These are phyloP conservation scores for Ilex paraguariensis DNA, from an alignment of 305 asterid species.

Conservation along the genomic window DNA sequence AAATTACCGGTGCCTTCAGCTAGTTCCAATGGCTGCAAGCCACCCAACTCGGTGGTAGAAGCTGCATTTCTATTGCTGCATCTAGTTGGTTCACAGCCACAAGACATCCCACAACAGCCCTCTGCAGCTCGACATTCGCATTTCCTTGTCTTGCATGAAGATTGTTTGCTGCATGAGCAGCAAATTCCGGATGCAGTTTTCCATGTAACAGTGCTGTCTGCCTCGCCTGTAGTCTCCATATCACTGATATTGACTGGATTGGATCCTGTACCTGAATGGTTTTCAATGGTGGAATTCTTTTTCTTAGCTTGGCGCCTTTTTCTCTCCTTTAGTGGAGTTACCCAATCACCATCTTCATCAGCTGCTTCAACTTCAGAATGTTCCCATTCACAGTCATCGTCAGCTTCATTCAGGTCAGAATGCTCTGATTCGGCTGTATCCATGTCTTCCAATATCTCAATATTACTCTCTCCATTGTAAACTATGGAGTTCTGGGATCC, in stretches of 20 bases:
- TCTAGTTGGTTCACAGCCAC: slow-evolving; percentile 50
- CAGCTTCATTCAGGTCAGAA: slow-evolving; percentile 22
- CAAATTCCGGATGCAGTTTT: slow-evolving; percentile 20
- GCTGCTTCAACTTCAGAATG: slow-evolving; percentile 5
- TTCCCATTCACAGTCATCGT: slow-evolving; percentile 31
- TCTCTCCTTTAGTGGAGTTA: slow-evolving; percentile 19
- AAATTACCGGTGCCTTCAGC: slow-evolving; percentile 19
- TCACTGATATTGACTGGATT: slow-evolving; percentile 9
- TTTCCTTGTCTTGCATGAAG: slow-evolving; percentile 67
- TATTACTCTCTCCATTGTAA: slow-evolving; percentile 23
- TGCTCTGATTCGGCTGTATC: slow-evolving; percentile 57
- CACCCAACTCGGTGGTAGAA: slow-evolving; percentile 5
- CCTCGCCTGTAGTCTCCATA: slow-evolving; percentile 17
- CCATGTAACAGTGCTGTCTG: background rate
- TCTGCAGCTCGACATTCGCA: slow-evolving; percentile 76
- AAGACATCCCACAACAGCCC: slow-evolving; percentile 47
- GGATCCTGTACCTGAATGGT: slow-evolving; percentile 18
- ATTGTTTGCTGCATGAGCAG: slow-evolving; percentile 69
- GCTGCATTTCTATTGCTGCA: slow-evolving; percentile 58
- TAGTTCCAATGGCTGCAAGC: slow-evolving; percentile 8
- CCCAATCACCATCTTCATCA: slow-evolving; percentile 43
- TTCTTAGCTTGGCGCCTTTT: slow-evolving; percentile 34
- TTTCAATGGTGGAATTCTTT: slow-evolving; percentile 28
- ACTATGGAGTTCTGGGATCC: slow-evolving; percentile 53
- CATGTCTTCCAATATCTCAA: slow-evolving; percentile 66